Evolutionary conservation across 495 filamentous ascomycete genomes (phyloP), one percentile per base, ranked within the genome.

Genomic region (Hypoxylon fuscum): DNA sequence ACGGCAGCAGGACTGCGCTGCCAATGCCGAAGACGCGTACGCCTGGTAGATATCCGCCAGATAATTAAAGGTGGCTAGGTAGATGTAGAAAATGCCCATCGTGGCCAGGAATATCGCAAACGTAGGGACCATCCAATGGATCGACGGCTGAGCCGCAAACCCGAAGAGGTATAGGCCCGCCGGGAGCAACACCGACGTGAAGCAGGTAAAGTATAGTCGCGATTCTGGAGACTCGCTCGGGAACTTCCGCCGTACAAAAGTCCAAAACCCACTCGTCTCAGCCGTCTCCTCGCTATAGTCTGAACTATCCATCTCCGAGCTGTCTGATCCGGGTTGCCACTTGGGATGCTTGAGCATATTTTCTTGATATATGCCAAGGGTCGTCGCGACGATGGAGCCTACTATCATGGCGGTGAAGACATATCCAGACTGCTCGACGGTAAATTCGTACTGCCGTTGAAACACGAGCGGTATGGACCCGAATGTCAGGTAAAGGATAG

Each of bases 11-110:
- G 84, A 88, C 74, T 97, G 93, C 9, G 93, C 92, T 1, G 94
- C 94, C 41, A 97, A 78, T 2, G 93, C 93, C 7, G 90, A 95
- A 50, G 87, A 91, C 1, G 93, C 91, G 65, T 91, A 96, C 0
- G 83, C 79, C 69, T 92, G 88, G 72, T 96, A 98, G 1, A 85
- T 89, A 72, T 97, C 94, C n/a, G 93, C 92, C 11, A 97, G 82
- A 63, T 97, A 97, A 66, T 97, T 98, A 77, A 97, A 97, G 0
- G 91, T 88, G 1, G 93, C 90, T 5, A 98, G 79, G 69, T 97
- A 97, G 40, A 97, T 85, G 37, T 86, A 87, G 69, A 91, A 92
- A 48, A 98, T 96, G 8, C 93, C 93, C 79, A 96, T 90, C 0
- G 89, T 96, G 2, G 91, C 87, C 55, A 88, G 84, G 0, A 77